Evolutionary conservation across 805 yeast genomes (phyloP), one percentile per base, ranked within the genome.

Genomic region (Schizosaccharomyces lindneri): DNA sequence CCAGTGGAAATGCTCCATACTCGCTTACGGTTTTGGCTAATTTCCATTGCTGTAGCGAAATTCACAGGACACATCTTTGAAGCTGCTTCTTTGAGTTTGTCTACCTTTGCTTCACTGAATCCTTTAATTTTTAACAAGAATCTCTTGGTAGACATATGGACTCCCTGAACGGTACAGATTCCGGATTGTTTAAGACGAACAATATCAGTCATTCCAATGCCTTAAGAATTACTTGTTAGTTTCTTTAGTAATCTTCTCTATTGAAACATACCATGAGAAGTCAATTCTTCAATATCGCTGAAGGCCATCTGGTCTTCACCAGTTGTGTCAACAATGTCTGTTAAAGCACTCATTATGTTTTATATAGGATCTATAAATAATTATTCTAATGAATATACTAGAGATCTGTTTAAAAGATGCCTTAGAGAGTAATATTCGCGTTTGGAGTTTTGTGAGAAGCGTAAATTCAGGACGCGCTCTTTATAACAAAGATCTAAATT

Each of bases 61-160:
- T 89, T 90, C 65, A 79, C 76, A 43, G 81, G 79, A 5, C 63
- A 55, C 43, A 85, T 70, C 66, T 81, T 84, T 43, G 81, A 78
- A 0, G 89, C 87, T 27, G 86, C 89, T 64, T 78, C 83, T 65
- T 84, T 82, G 65, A 85, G 80, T 68, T 82, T 82, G 55, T 84
- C 90, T 3, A 86, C 89, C 68, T 85, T 84, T 21, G 82, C 81
- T 69, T 84, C 90, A 66, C 85, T 79, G 43, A 84, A 73, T 1
- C 90, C 90, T 68, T 81, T 83, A 21, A 84, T 83, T 62, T 79
- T 78, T 61, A 81, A 73, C 59, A 85, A 67, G 59, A 81, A 80
- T 64, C 85, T 76, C 68, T 84, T 79, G 4, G 89, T 80, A 9
- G 43, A 21, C 24, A 21, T 72, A 65, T 68, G 67, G 65, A 81